A percentile compares a stretch with the other conserved stretches of the same genome.
phyloP scores from a whole-genome alignment of 2,329 filamentous ascomycete genomes.

The Blastomyces silverae region DNA sequence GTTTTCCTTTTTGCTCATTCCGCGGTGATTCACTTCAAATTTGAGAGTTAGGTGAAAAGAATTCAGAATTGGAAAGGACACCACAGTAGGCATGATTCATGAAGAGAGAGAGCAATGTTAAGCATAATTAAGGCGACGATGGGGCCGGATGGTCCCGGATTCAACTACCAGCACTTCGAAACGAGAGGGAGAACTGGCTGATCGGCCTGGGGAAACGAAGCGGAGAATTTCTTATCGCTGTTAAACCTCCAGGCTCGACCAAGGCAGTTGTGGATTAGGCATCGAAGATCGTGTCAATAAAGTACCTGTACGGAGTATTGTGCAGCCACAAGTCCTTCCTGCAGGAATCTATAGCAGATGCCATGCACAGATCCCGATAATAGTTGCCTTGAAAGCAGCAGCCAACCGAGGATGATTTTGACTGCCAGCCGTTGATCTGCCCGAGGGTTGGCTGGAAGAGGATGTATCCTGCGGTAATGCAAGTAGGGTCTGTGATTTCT shows the following conservation, averaged over 20 bases:
- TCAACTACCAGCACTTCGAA: background rate
- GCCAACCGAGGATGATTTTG: background rate
- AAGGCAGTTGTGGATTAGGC: background rate
- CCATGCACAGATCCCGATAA: background rate
- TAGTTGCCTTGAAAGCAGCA: background rate
- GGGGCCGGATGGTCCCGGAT: background rate
- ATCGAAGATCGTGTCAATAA: background rate
- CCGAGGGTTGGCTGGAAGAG: background rate
- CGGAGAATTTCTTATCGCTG: background rate
- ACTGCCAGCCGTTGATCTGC: background rate
- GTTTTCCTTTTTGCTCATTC: background rate
- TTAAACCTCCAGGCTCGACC: background rate
- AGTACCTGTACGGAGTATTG: background rate
- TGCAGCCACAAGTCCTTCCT: background rate
- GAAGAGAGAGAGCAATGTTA: background rate
- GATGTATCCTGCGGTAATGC: background rate
- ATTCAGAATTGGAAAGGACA: background rate
- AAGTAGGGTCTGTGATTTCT: conserved; percentile 1
- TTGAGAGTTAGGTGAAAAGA: background rate
- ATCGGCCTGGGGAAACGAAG: background rate
- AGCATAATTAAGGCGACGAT: background rate
- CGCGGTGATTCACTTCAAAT: background rate
- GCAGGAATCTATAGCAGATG: background rate
- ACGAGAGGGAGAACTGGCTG: background rate
- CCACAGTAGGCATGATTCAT: background rate